These are phyloP conservation scores for Nakazawaea sp. DNA, from an alignment of 805 yeast genomes.

Conservation along the genomic window DNA sequence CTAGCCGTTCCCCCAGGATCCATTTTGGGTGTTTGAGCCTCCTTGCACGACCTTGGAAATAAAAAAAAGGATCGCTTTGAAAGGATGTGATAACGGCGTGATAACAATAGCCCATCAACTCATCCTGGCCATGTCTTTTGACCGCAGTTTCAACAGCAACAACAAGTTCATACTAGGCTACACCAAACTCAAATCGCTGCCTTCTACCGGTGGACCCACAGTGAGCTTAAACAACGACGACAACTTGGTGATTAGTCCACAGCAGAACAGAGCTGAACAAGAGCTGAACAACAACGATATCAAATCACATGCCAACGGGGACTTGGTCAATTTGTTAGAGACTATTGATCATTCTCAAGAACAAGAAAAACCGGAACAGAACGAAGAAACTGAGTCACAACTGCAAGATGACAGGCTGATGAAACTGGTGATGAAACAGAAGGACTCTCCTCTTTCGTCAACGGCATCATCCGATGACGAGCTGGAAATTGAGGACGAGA, in stretches of 20 bases:
- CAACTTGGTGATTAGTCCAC: slow-evolving; percentile 1
- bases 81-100: too few relatives aligned
- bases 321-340: slow-evolving; percentile 6
- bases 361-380: not conserved
- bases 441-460: not conserved
- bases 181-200: slow-evolving; percentile 5
- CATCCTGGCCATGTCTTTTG: slow-evolving; percentile 9
- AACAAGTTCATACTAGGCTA: slow-evolving; percentile 9
- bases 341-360: slow-evolving; percentile 1
- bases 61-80: too few relatives aligned
- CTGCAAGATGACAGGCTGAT: not conserved
- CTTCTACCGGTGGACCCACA: slow-evolving; percentile 9
- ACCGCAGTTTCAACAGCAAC: slow-evolving; percentile 3
- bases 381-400: not conserved
- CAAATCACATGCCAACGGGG: not conserved
- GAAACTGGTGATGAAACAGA: not conserved
- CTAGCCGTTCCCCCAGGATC: too few relatives aligned
- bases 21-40: too few relatives aligned
- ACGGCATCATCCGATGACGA: slow-evolving; percentile 7
- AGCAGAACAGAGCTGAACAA: not conserved
- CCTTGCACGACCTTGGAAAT: too few relatives aligned
- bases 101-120: too few relatives aligned
- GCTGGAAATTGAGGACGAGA: not conserved
- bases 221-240: slow-evolving; percentile 8
- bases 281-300: not conserved